A percentile compares a stretch with the other conserved stretches of the same genome.
Evolutionary conservation across 306 rosid genomes (phyloP).

Genomic region (Fragaria ananassa): DNA sequence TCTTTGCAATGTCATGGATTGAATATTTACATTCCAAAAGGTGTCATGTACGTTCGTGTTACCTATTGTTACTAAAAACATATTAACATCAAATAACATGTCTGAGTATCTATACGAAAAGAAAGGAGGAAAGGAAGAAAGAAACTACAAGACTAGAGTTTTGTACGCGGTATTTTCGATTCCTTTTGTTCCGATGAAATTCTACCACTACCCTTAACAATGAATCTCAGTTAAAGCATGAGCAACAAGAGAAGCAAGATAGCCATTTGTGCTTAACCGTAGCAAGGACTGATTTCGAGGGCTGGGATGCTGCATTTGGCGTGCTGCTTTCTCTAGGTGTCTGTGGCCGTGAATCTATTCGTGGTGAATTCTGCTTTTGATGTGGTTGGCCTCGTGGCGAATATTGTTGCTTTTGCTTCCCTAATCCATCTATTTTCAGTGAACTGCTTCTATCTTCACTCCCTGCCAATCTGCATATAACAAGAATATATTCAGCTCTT

Average conservation of each 20-base stretch:
- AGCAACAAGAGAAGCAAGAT: conserved; percentile 55
- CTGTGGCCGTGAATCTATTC: conserved; percentile 8
- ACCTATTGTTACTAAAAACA: neutral
- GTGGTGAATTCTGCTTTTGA: neutral
- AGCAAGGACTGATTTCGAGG: conserved; percentile 18
- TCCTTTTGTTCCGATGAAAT: conserved; percentile 15
- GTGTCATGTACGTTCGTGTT: neutral
- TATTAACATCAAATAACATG: conserved; percentile 19
- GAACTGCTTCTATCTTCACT: conserved; percentile 38
- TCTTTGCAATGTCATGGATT: neutral
- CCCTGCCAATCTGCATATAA: conserved; percentile 46
- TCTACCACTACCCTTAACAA: conserved; percentile 22
- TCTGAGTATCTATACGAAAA: neutral
- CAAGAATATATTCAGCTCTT: conserved; percentile 24
- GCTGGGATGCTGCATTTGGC: conserved; percentile 13
- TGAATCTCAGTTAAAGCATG: conserved; percentile 25
- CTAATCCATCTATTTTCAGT: conserved; percentile 17
- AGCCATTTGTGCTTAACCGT: conserved; percentile 33
- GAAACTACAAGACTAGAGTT: neutral
- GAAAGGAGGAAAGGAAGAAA: neutral
- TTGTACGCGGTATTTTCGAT: neutral
- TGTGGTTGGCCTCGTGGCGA: neutral
- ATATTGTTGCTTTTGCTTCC: conserved; percentile 17
- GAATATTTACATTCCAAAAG: neutral
- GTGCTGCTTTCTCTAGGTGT: conserved; percentile 23